These are phyloP conservation scores for Scleroderma citrinum DNA, from an alignment of 768 basidiomycete species.

Conservation along the genomic window DNA sequence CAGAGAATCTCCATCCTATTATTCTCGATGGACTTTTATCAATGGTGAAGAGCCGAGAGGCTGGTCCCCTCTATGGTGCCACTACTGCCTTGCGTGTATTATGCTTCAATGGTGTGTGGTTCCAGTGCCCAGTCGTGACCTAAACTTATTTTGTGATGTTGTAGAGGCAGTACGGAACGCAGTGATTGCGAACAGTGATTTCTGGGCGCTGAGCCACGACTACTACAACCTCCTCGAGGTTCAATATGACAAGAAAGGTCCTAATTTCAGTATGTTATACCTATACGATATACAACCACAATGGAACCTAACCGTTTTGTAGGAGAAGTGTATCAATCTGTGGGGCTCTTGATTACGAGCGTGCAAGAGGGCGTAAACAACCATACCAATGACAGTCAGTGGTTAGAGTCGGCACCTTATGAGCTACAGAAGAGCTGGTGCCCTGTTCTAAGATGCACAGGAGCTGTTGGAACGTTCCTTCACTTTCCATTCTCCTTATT, in stretches of 20 bases:
- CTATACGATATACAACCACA: not conserved
- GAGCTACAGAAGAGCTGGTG: no score
- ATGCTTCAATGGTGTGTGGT: slow-evolving; percentile 12
- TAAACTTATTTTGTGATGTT: not conserved
- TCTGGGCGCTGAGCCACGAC: slow-evolving; percentile 15
- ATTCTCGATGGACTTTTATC: slow-evolving; percentile 11
- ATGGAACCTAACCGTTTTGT: not conserved
- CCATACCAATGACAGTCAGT: slow-evolving; percentile 1
- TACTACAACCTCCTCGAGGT: slow-evolving; percentile 16
- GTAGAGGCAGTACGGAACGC: slow-evolving; percentile 14
- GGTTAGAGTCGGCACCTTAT: slow-evolving; percentile 3
- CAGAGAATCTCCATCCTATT: slow-evolving; percentile 9
- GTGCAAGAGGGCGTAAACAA: slow-evolving; percentile 11
- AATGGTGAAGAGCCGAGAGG: slow-evolving; percentile 13
- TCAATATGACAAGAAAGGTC: slow-evolving; percentile 10
- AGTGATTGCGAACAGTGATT: slow-evolving; percentile 8
- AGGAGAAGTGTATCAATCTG: slow-evolving; percentile 20
- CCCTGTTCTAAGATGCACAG: no score
- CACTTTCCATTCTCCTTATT: no score
- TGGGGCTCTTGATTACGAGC: slow-evolving; percentile 17
- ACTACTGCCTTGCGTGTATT: slow-evolving; percentile 11
- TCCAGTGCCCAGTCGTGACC: not conserved
- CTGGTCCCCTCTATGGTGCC: slow-evolving; percentile 12
- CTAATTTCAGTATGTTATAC: slow-evolving; percentile 8
- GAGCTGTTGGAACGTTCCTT: no score